Evolutionary conservation across 345 rosid genomes (phyloP), one percentile per base, ranked within the genome.

Genomic region (Sonneratia caseolaris): DNA sequence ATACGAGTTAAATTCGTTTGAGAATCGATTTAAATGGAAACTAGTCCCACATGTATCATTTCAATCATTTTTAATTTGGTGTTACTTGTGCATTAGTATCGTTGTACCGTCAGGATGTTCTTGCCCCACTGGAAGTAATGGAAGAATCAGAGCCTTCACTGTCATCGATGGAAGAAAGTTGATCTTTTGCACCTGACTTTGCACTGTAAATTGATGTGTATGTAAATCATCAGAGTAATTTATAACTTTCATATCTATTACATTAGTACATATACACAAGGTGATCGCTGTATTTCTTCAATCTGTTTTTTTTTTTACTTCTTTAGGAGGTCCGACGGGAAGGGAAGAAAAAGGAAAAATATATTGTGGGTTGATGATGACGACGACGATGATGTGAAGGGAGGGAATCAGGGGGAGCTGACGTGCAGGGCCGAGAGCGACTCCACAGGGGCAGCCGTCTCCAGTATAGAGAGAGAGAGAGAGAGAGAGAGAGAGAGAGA

Each of bases 391-490:
- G 37, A 27, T 24, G 64, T 55, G 59, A 55, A 16, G 19, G 2
- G 8, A 11, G 5, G 38, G 37, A 3, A 14, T 16, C 32, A 27
- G 37, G 43, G 36, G 37, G 16, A 36, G 43, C 18, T 64, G 74
- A 64, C 70, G 69, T 65, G 36, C 48, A 12, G 16, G 36, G 14
- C 42, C 37, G 69, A 19, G 75, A 65, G 38, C 21, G 69, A 65
- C n/a, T 27, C 59, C 70, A 37, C 8, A 7, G 15, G 51, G 35
- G 43, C 36, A 65, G 70, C 32, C 35, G 61, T 72, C 69, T 0
- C 10, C 59, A 3, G 2, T 66, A 12, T 68, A 37, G 68, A 64
- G 69, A 68, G 24, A 32, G 32, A 27, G 32, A 27, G 32, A 27
- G 32, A 27, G 32, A 27, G 32, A 27, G 32, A 27, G 32, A 64